These are phyloP conservation scores for Luzula sylvatica DNA, from an alignment of 176 grass and related monocot species.

Conservation along the genomic window DNA sequence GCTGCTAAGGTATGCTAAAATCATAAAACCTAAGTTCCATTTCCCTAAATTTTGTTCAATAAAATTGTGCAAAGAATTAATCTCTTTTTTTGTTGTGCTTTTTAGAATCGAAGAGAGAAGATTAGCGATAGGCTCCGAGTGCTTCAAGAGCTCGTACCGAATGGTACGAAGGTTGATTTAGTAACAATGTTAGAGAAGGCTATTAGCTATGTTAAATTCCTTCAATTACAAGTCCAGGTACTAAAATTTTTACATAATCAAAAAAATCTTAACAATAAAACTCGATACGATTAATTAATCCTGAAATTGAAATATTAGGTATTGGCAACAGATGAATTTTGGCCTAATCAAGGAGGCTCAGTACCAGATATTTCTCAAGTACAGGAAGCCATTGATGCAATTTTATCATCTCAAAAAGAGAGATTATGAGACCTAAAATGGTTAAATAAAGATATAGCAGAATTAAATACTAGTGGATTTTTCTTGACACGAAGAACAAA, in stretches of 20 bases:
- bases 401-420: conserved; percentile 19
- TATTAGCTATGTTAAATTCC: conserved; percentile 57
- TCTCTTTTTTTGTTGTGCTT: background rate
- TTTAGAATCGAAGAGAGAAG: conserved; percentile 44
- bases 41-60: background rate
- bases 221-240: conserved; percentile 75
- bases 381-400: conserved; percentile 47
- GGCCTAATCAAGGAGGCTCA: conserved; percentile 31
- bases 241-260: too few relatives aligned
- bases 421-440: background rate
- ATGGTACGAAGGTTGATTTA: conserved; percentile 48
- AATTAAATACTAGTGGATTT: too few relatives aligned
- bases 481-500: too few relatives aligned
- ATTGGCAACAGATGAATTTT: conserved; percentile 55
- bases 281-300: background rate
- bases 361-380: conserved; percentile 39
- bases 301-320: conserved; percentile 21
- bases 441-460: too few relatives aligned
- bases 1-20: conserved; percentile 10
- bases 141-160: conserved; percentile 65
- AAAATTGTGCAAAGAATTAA: background rate
- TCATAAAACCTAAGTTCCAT: background rate
- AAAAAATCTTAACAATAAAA: background rate
- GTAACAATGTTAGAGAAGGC: conserved; percentile 76
- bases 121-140: conserved; percentile 46